These are phyloP conservation scores for Cladosporium oxysporum DNA, from an alignment of 2,329 filamentous ascomycete genomes.

Conservation along the genomic window DNA sequence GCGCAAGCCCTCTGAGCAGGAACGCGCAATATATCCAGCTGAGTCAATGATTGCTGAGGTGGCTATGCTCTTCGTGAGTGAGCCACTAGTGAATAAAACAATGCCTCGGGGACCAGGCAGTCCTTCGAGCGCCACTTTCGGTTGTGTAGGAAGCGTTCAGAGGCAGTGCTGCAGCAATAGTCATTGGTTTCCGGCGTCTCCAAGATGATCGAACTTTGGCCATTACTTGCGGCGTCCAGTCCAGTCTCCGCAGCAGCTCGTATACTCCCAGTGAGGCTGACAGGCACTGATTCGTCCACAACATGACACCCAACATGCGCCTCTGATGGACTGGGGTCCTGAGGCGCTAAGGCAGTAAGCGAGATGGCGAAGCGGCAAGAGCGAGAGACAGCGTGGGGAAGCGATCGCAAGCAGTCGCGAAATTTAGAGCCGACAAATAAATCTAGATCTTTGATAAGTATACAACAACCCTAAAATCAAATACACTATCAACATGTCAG, in stretches of 20 bases:
- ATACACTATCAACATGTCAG: constrained; percentile 27
- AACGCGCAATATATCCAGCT: not conserved
- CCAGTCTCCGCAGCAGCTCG: not conserved
- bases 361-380: not conserved
- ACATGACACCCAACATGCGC: not conserved
- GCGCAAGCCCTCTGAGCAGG: not conserved
- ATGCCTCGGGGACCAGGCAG: not conserved
- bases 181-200: not conserved
- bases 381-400: constrained; percentile 1
- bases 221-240: not conserved
- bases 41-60: not conserved
- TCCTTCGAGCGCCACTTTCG: not conserved
- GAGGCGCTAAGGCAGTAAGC: constrained; percentile 6
- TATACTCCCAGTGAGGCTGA: constrained; percentile 3
- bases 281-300: not conserved
- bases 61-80: not conserved
- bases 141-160: not conserved
- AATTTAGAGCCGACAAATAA: constrained; percentile 8
- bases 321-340: not conserved
- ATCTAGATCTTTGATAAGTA: not conserved
- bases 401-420: not conserved
- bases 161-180: not conserved
- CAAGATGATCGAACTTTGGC: not conserved
- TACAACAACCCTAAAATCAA: not conserved
- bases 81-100: constrained; percentile 1